Evolutionary conservation across 441 rosid species (phyloP).

Genomic region (Gossypium gossypioides): DNA sequence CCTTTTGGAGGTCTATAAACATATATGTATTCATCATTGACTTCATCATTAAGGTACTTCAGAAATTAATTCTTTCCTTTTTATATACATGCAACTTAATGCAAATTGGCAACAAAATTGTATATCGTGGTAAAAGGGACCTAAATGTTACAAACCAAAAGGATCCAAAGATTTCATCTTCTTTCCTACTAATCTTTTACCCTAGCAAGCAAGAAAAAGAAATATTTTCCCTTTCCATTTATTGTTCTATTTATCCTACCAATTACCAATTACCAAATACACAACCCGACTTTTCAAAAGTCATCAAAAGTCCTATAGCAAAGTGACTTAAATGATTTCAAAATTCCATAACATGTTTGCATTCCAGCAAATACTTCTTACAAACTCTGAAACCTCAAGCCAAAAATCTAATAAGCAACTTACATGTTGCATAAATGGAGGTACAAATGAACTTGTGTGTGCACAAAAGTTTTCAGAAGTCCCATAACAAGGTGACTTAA

Average conservation of each 20-base stretch:
- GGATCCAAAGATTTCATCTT: neutral
- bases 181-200: neutral
- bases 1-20: neutral
- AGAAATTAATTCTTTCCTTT: neutral
- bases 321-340: neutral
- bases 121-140: neutral
- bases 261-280: neutral
- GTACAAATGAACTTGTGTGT: neutral
- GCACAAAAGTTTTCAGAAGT: neutral
- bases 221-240: neutral
- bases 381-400: neutral
- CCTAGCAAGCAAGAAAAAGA: neutral
- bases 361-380: neutral
- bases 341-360: neutral
- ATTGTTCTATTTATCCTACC: neutral
- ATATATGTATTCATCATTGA: neutral
- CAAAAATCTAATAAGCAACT: slow-evolving; percentile 1
- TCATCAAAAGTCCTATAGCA: neutral
- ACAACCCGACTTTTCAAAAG: neutral
- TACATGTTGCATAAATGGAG: neutral
- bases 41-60: neutral
- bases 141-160: neutral
- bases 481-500: neutral
- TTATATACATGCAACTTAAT: neutral
- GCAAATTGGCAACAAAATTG: neutral